These are phyloP conservation scores for Houttuynia cordata DNA, from an alignment of 164 flowering plant species.

Conservation along the genomic window DNA sequence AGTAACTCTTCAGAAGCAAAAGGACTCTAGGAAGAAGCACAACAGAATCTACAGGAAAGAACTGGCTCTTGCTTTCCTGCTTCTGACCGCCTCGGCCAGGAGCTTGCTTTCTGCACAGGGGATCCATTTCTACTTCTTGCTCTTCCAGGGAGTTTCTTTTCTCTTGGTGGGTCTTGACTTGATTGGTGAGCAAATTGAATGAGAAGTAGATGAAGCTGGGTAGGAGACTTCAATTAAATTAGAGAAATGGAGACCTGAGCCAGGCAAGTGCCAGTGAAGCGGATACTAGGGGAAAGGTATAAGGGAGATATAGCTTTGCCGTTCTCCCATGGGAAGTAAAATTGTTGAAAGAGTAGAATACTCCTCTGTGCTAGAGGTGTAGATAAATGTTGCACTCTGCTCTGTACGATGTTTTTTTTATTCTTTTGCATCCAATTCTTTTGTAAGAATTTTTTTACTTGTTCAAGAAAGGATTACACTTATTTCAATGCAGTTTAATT, in stretches of 20 bases:
- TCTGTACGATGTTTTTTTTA: conserved; percentile 16
- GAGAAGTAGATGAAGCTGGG: conserved; percentile 6
- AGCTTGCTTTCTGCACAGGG: conserved; percentile 95
- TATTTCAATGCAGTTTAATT: not conserved
- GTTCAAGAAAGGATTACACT: conserved; percentile 6
- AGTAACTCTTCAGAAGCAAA: conserved; percentile 18
- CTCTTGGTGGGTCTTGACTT: conserved; percentile 87
- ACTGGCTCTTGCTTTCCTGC: conserved; percentile 78
- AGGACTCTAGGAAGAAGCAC: conserved; percentile 47
- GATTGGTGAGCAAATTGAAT: conserved; percentile 87
- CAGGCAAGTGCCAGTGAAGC: conserved; percentile 4
- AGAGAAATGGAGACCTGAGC: conserved; percentile 2
- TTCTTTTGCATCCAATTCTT: conserved; percentile 36
- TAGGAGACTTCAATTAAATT: not conserved
- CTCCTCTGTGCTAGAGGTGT: conserved; percentile 8
- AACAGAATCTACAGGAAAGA: conserved; percentile 89
- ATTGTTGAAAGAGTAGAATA: conserved; percentile 2
- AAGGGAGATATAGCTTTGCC: conserved; percentile 5
- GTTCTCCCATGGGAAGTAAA: conserved; percentile 7
- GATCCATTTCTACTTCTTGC: conserved; percentile 93
- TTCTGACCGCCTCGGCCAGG: conserved; percentile 85
- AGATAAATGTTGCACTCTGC: conserved; percentile 13
- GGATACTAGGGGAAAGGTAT: not conserved
- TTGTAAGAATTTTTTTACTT: conserved; percentile 39
- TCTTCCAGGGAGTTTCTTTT: conserved; percentile 92